Evolutionary conservation across 306 rosid species (phyloP), one percentile per base, ranked within the genome.

Genomic region (Abrus pulchellus): DNA sequence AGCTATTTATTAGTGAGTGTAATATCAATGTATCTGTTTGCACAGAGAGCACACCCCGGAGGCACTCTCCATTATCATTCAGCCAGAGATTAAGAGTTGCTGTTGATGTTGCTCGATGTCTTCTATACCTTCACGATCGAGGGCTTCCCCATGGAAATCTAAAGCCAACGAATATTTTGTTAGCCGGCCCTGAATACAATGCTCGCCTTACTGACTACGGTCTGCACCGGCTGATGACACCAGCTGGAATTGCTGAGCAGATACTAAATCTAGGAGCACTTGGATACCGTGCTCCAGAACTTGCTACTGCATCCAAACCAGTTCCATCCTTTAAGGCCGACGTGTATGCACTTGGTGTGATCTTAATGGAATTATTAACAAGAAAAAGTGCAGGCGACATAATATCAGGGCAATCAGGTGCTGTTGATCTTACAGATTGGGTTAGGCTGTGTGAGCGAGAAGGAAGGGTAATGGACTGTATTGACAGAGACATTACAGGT

Each of bases 341-440:
- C 78, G 92, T 95, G 5, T 95, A 93, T 82, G 97, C 98, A 13
- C 92, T 93, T 68, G 99, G 99, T 5, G 99, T 93, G 86, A 91
- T 95, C 82, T 71, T 95, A 72, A 93, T 95, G 99, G 99, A 95
- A 80, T 64, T 95, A 60, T 83, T 95, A 62, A 93, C 99, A 29
- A 86, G 97, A 84, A 90, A 94, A 85, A 93, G 97, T 82, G 99
- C 99, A 10, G 99, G 99, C 5, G 99, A 95, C 80, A 95, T 95
- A 67, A 95, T 95, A 84, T 95, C 99, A 3, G 99, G 97, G 2
- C 98, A 93, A 48, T 89, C 97, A 0, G 97, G 97, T 36, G 99
- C 97, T 1, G 99, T 95, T 34, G 99, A 95, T 86, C 97, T 95
- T 44, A 91, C 99, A 20, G 99, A 95, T 84, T 95, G 99, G 99